phyloP scores from a whole-genome alignment of 176 grass and related monocot species.

The Secale cereale region DNA sequence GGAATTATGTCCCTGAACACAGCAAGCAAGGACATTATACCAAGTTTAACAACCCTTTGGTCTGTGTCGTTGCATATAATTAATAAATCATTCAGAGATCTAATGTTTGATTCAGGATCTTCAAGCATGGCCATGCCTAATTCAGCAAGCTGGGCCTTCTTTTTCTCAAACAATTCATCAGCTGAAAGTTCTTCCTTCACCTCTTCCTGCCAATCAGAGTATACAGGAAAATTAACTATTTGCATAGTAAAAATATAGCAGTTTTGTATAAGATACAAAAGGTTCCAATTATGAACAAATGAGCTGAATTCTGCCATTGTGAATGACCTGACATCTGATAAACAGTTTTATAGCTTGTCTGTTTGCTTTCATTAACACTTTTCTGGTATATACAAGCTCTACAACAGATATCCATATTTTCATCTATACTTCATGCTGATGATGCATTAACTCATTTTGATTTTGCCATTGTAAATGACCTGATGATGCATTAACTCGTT shows the following conservation, averaged over 20 bases:
- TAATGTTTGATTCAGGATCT: slow-evolving; percentile 90
- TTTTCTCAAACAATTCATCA: slow-evolving; percentile 82
- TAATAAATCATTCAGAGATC: slow-evolving; percentile 78
- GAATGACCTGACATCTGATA: background rate
- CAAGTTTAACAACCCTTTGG: slow-evolving; percentile 78
- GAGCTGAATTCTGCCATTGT: background rate
- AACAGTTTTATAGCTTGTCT: background rate
- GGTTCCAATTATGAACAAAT: background rate
- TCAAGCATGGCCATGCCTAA: slow-evolving; percentile 82
- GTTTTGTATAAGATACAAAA: background rate
- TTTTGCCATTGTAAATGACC: no score
- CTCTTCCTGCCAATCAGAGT: slow-evolving; percentile 58
- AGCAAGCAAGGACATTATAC: slow-evolving; percentile 84
- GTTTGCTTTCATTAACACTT: background rate
- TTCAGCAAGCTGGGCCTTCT: slow-evolving; percentile 88
- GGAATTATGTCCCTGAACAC: slow-evolving; percentile 98
- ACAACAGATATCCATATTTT: background rate
- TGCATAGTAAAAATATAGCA: background rate
- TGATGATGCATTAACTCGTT: slow-evolving; percentile 16
- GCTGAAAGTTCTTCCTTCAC: slow-evolving; percentile 88
- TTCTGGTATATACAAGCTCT: background rate
- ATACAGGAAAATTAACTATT: background rate
- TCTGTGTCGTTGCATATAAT: slow-evolving; percentile 68
- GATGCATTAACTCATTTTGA: slow-evolving; percentile 12
- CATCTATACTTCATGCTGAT: background rate